Base-by-base conservation (phyloP, 1,139 yeast genomes). In the Yamadazyma mexicana region DNA sequence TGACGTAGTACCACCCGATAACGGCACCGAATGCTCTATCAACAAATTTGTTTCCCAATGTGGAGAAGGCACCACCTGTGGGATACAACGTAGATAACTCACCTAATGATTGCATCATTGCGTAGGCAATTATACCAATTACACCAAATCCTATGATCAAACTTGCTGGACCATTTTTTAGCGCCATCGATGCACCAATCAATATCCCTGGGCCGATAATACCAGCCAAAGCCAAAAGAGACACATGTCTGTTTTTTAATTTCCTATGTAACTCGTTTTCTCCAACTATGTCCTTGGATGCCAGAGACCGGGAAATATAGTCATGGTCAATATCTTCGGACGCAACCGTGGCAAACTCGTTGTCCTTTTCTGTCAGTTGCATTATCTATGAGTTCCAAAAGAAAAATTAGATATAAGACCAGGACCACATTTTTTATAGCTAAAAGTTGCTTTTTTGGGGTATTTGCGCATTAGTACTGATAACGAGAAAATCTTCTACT, bases 11-110 rank as follows among this genome's bases (percentile, higher is more conserved):
- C 79, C 83, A 79, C 2, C 86, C 85, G 12, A 79, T 68, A 1
- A 81, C 73, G 12, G 77, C 80, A 9, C 83, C 84, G 45, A 73
- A 73, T 4, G 84, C 83, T 27, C 69, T 66, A 55, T 80, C 84
- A 6, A 78, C 70, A 47, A 73, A 70, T 48, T 70, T 68, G 44
- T 73, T 64, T 2, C 81, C 82, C 47, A 75, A 59, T 5, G 79
- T 69, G 16, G 80, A 74, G 50, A 79, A 79, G 30, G 78, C 78
- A 32, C 77, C 73, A 25, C 81, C 83, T 11, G 73, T 62, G 3
- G 77, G 77, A 38, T 73, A 76, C 24, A 69, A 50, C 1, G 83
- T 74, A 30, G 79, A 72, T 47, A 79, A 52, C 49, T 79, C 85
- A 31, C 84, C 84, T 45, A 79, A 62, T 14, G 76, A 68, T 44